Percentiles rank a stretch among this genome's conserved stretches.
phyloP scores from a whole-genome alignment of 257 asterid species.

The Mitragyna speciosa region DNA sequence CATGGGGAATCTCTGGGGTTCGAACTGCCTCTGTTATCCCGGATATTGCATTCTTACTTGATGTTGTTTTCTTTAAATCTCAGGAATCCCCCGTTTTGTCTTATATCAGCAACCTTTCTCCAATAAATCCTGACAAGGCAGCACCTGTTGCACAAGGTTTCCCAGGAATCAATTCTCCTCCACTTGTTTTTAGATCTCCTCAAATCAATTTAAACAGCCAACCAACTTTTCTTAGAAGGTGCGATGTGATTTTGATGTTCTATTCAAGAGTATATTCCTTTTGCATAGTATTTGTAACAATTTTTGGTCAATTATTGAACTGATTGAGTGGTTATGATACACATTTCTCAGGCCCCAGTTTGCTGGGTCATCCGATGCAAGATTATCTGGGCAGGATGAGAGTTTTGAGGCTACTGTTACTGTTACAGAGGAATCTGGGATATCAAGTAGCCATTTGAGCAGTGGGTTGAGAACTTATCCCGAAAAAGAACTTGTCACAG shows the following conservation, averaged over 20 bases:
- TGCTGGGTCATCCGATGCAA: slow-evolving; percentile 27
- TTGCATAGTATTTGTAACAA: background rate
- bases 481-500: slow-evolving; percentile 22
- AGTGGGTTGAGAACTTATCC: slow-evolving; percentile 21
- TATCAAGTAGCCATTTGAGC: slow-evolving; percentile 18
- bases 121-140: slow-evolving; percentile 40
- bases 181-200: slow-evolving; percentile 45
- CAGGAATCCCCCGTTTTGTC: slow-evolving; percentile 59
- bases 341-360: slow-evolving; percentile 36
- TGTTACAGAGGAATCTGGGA: slow-evolving; percentile 25
- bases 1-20: background rate
- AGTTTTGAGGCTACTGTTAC: slow-evolving; percentile 22
- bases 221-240: slow-evolving; percentile 37
- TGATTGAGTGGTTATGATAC: slow-evolving; percentile 16
- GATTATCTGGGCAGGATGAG: slow-evolving; percentile 29
- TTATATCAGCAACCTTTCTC: slow-evolving; percentile 54
- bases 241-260: slow-evolving; percentile 2
- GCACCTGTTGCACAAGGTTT: slow-evolving; percentile 35
- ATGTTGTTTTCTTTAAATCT: slow-evolving; percentile 25
- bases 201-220: slow-evolving; percentile 31
- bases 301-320: background rate
- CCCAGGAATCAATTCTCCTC: slow-evolving; percentile 50
- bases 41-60: slow-evolving; percentile 15
- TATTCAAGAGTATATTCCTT: background rate
- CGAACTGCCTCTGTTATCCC: background rate